phyloP scores from a whole-genome alignment of 352 stramenopile species.

The Bremia lactucae region DNA sequence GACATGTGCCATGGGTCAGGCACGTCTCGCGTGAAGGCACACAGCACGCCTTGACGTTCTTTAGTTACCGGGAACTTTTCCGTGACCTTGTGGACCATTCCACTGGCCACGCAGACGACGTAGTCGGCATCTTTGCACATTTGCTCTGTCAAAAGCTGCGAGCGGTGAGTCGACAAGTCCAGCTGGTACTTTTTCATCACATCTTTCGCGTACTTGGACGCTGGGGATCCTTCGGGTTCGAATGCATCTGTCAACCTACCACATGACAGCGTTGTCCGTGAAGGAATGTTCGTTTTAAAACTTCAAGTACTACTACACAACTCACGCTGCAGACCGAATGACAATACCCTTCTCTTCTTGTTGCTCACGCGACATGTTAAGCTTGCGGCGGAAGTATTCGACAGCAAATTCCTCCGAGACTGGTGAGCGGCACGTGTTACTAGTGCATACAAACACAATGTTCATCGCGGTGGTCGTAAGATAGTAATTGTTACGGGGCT shows the following conservation, averaged over 20 bases:
- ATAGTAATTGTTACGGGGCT: too few species aligned
- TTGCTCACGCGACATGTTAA: constrained; percentile 55
- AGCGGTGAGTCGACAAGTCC: constrained; percentile 54
- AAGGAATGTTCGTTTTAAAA: background rate
- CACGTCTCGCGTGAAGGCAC: constrained; percentile 47
- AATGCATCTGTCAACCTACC: constrained; percentile 62
- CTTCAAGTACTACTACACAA: constrained; percentile 3
- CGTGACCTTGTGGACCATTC: constrained; percentile 44
- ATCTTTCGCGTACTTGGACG: constrained; percentile 46
- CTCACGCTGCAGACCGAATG: constrained; percentile 63
- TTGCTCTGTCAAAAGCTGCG: constrained; percentile 49
- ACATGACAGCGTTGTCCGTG: background rate
- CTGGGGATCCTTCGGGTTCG: constrained; percentile 46
- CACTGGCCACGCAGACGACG: constrained; percentile 62
- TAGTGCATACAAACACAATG: constrained; percentile 79
- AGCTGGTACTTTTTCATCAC: constrained; percentile 73
- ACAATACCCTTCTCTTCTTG: constrained; percentile 56
- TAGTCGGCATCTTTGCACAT: constrained; percentile 63
- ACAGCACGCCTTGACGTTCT: constrained; percentile 44
- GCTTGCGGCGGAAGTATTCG: constrained; percentile 62
- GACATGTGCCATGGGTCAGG: constrained; percentile 78
- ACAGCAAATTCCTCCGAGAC: constrained; percentile 67
- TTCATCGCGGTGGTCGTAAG: constrained; percentile 30
- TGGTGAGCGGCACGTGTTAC: constrained; percentile 76
- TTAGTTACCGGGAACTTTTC: constrained; percentile 56